A percentile compares a stretch with the other conserved stretches of the same genome.
Conservation (phyloP, 164 flowering plant species). For the Sedum album region DNA sequence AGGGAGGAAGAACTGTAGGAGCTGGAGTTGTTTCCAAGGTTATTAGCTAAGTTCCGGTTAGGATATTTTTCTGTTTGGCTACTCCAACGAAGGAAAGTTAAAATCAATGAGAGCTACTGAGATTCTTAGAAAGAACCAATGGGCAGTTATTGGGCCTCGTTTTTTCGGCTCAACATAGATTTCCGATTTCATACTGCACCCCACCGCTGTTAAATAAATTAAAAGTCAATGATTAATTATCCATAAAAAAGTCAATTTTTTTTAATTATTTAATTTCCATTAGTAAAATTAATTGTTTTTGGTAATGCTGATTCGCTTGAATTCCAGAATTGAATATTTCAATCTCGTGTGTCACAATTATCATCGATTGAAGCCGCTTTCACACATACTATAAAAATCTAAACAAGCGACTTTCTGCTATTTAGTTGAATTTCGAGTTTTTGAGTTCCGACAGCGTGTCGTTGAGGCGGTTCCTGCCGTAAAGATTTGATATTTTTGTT, state of each 20-base stretch:
- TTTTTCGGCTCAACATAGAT: background rate
- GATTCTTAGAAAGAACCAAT: background rate
- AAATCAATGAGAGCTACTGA: background rate
- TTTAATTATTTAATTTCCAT: background rate
- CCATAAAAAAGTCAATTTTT: too few species aligned
- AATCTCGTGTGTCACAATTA: background rate
- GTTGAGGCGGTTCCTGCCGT: background rate
- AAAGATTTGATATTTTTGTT: background rate
- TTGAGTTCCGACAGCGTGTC: too few species aligned
- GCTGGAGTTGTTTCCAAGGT: constrained; percentile 42
- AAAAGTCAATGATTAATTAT: background rate
- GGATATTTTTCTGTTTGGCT: background rate
- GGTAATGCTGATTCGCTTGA: background rate
- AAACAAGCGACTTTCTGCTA: background rate
- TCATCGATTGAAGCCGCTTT: background rate
- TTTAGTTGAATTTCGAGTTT: background rate
- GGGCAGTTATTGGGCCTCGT: too few species aligned
- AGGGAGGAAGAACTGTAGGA: constrained; percentile 73
- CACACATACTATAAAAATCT: background rate
- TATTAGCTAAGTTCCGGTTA: background rate
- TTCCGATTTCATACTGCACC: background rate
- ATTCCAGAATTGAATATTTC: background rate
- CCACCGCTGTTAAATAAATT: background rate
- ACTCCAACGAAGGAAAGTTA: background rate
- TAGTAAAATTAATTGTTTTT: too few species aligned